A percentile compares a stretch with the other conserved stretches of the same genome.
phyloP scores from a whole-genome alignment of 768 basidiomycete genomes.

The Russula earlei region DNA sequence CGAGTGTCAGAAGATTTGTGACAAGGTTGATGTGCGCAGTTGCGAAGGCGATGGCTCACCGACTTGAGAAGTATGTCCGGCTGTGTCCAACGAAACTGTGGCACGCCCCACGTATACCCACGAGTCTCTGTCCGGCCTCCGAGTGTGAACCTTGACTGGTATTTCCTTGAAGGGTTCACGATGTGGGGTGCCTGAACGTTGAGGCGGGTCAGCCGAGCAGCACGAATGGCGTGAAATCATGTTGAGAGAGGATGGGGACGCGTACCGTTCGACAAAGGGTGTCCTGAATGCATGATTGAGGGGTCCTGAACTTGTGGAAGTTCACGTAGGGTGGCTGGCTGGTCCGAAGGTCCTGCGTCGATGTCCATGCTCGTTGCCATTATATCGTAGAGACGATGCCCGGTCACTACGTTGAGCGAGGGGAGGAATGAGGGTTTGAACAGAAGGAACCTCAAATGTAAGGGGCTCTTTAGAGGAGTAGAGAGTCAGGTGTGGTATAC shows the following conservation, averaged over 20 bases:
- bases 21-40: neutral
- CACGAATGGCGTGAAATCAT: neutral
- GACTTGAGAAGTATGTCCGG: constrained; percentile 70
- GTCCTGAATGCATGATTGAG: neutral
- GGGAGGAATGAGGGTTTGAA: neutral
- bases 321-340: neutral
- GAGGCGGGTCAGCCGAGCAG: neutral
- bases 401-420: neutral
- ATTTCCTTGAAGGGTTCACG: constrained; percentile 66
- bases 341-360: constrained; percentile 3
- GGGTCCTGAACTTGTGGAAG: constrained; percentile 6
- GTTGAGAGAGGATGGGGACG: neutral
- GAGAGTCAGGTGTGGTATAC: no score
- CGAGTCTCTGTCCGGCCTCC: constrained; percentile 66
- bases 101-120: constrained; percentile 80
- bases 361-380: constrained; percentile 20
- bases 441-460: neutral
- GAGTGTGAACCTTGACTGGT: constrained; percentile 77
- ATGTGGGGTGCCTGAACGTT: constrained; percentile 15
- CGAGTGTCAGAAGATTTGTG: neutral
- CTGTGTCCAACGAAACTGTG: constrained; percentile 62
- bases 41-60: constrained; percentile 38
- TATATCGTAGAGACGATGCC: neutral
- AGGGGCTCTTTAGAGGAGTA: no score
- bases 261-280: constrained; percentile 10